Evolutionary conservation across 176 grass and related monocot species (phyloP).

Genomic region (Dendrocalamus sinicus): DNA sequence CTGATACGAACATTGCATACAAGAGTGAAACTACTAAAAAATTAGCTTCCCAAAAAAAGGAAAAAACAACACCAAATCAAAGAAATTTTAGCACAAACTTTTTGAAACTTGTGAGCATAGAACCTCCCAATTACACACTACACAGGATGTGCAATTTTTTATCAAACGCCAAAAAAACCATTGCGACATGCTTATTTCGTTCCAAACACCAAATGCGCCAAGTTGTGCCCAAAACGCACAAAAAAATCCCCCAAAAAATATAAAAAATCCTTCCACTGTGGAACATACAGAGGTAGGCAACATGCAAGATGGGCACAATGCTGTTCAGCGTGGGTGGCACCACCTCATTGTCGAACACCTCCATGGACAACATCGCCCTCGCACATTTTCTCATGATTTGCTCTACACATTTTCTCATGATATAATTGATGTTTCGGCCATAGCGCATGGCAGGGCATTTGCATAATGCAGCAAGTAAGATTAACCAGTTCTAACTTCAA

Average conservation of each 20-base stretch:
- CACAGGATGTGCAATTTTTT: background rate
- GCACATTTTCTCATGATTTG: background rate
- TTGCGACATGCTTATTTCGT: conserved; percentile 10
- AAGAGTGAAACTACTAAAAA: too few species aligned
- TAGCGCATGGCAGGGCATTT: background rate
- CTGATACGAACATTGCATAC: too few species aligned
- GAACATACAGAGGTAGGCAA: conserved; percentile 82
- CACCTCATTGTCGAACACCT: conserved; percentile 96
- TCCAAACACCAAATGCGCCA: conserved; percentile 28
- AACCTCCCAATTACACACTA: background rate
- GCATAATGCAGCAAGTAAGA: background rate
- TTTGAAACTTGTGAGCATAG: conserved; percentile 9
- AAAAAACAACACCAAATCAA: too few species aligned
- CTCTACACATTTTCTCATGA: too few species aligned
- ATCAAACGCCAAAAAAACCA: conserved; percentile 1
- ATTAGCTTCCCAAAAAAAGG: too few species aligned
- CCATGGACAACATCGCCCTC: conserved; percentile 85
- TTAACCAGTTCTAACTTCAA: background rate
- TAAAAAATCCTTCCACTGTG: background rate
- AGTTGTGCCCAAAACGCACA: background rate
- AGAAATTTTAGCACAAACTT: too few species aligned
- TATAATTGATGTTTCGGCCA: background rate
- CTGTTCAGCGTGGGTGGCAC: conserved; percentile 79
- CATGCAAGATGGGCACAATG: conserved; percentile 88
- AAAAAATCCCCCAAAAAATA: conserved; percentile 1